Percentiles rank a stretch among this genome's conserved stretches.
Conservation (phyloP, 2,329 filamentous ascomycete species). For the Penicillium sp. region DNA sequence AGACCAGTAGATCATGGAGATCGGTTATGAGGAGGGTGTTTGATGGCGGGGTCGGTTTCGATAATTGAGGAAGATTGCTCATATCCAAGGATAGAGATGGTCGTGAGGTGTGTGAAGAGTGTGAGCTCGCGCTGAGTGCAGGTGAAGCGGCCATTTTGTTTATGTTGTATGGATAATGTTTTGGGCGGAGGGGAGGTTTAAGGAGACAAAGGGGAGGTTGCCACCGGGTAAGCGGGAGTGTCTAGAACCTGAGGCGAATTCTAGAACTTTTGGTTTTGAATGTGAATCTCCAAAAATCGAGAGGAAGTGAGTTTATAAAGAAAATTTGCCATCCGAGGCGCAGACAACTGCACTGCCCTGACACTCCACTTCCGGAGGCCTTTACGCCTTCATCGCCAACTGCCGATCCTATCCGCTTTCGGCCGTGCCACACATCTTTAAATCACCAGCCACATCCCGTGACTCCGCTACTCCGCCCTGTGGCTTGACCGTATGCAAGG, state of each 20-base stretch:
- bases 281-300: background rate
- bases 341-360: slow-evolving; percentile 11
- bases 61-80: slow-evolving; percentile 47
- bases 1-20: slow-evolving; percentile 48
- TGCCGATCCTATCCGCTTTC: slow-evolving; percentile 12
- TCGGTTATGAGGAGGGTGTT: slow-evolving; percentile 56
- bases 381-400: slow-evolving; percentile 1
- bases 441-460: slow-evolving; percentile 7
- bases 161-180: slow-evolving; percentile 7
- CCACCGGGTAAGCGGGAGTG: slow-evolving; percentile 20
- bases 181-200: background rate
- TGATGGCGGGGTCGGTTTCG: slow-evolving; percentile 48
- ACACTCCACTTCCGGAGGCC: background rate
- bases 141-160: slow-evolving; percentile 28
- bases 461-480: slow-evolving; percentile 6
- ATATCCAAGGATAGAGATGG: slow-evolving; percentile 50
- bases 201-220: slow-evolving; percentile 18
- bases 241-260: background rate
- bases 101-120: slow-evolving; percentile 30
- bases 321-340: slow-evolving; percentile 1
- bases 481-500: background rate
- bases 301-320: background rate
- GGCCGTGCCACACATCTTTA: background rate
- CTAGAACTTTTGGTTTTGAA: slow-evolving; percentile 1
- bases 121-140: slow-evolving; percentile 20